Base-by-base conservation (phyloP, 1,284 basidiomycete species). In the Schizopora paradoxa region DNA sequence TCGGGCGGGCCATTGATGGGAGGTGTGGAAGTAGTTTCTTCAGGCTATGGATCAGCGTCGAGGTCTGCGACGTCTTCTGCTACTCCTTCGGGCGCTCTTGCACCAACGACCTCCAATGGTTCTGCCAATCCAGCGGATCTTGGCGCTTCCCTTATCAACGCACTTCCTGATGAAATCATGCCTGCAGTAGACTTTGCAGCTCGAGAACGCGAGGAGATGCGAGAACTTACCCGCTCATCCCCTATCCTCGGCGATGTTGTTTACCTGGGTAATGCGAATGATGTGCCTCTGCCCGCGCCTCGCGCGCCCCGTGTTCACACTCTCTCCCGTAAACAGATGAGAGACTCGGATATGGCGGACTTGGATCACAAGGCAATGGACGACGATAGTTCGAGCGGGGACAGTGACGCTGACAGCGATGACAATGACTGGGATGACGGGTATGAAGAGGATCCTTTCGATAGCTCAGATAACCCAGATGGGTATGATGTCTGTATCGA, bases 191-290 rank as follows among this genome's bases (percentile, higher is more conserved):
- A 85, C 58, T 86, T 89, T 62, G 78, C 82, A 14, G 73, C 77
- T 55, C 70, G 86, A 27, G 92, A 96, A 67, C 80, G 82, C 61
- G 86, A 91, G 50, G 92, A 95, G 67, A 94, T 94, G 87, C 73
- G 85, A 21, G 82, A 87, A 56, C 70, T 95, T 48, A 96, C 93
- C 0, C 76, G 79, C 41, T 90, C 91, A 2, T 42, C 51, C 10
- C 34, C 43, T 14, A 52, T 52, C 19, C 21, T 52, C 11, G 47
- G 28, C 48, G 14, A 51, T n/a, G 42, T 45, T 31, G 72, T 87
- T 28, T 84, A 80, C 63, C 67, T 91, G 7, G 88, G 88, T 13
- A 91, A 91, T 59, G 74, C 79, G 43, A 79, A 75, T 45, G 88
- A 91, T 57, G 86, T 91, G 2, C 87, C 86, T 0, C 57, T 78